phyloP scores from a whole-genome alignment of 2,329 filamentous ascomycete genomes.

The Geosmithia flava region DNA sequence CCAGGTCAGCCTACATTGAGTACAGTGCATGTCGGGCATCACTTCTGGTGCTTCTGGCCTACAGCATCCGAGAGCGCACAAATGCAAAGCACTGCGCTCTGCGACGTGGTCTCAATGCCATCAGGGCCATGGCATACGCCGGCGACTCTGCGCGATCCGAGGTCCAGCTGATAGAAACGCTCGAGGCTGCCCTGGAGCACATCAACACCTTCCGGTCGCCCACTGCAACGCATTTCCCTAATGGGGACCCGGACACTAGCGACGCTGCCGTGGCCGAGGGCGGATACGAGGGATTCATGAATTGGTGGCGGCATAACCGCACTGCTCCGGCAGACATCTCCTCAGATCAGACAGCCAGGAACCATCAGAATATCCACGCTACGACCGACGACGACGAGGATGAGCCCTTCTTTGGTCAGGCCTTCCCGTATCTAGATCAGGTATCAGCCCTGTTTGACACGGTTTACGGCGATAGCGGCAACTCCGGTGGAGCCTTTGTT shows the following conservation, averaged over 20 bases:
- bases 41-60: slow-evolving; percentile 31
- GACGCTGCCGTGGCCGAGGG: background rate
- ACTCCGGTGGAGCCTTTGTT: background rate
- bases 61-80: slow-evolving; percentile 10
- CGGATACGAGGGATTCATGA: background rate
- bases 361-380: background rate
- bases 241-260: background rate
- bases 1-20: slow-evolving; percentile 40
- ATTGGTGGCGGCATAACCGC: background rate
- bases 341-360: background rate
- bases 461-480: background rate
- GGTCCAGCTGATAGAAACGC: slow-evolving; percentile 36
- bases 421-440: background rate
- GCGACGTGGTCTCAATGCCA: slow-evolving; percentile 34
- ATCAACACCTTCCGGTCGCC: background rate
- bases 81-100: slow-evolving; percentile 23
- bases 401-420: background rate
- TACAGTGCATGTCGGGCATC: slow-evolving; percentile 43
- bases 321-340: background rate
- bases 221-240: background rate
- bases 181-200: slow-evolving; percentile 16
- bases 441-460: background rate
- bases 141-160: slow-evolving; percentile 38
- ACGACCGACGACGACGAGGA: background rate
- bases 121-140: slow-evolving; percentile 39